Evolutionary conservation across 2,329 filamentous ascomycete genomes (phyloP).

Genomic region (Lasiodiplodia sp.): DNA sequence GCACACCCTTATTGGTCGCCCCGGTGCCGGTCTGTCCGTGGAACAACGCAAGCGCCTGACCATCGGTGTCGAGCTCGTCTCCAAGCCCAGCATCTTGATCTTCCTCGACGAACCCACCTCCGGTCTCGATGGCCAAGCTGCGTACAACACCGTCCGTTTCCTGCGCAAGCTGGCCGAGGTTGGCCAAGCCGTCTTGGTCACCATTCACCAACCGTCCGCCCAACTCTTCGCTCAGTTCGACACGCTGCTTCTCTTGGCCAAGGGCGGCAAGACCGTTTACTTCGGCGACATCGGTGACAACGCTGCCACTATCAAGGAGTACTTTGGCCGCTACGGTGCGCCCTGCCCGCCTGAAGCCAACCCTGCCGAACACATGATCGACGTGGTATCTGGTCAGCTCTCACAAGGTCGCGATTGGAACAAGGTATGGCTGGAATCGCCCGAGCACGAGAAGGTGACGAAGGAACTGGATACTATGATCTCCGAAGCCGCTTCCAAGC

Average conservation of each 20-base stretch:
- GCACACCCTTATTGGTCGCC: conserved; percentile 64
- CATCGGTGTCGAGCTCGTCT: conserved; percentile 64
- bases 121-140: conserved; percentile 73
- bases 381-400: conserved; percentile 58
- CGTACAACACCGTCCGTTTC: conserved; percentile 76
- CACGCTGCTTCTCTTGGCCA: conserved; percentile 74
- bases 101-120: conserved; percentile 80
- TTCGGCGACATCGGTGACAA: conserved; percentile 81
- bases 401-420: conserved; percentile 44
- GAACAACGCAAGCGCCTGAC: conserved; percentile 70
- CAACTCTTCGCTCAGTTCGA: conserved; percentile 85
- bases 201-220: conserved; percentile 85
- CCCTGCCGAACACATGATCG: conserved; percentile 78
- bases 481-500: conserved; percentile 46
- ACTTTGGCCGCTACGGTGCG: conserved; percentile 58
- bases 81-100: conserved; percentile 71
- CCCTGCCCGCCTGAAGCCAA: conserved; percentile 59
- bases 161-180: conserved; percentile 74
- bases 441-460: conserved; percentile 42
- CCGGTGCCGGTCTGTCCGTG: conserved; percentile 62
- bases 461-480: conserved; percentile 49
- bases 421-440: conserved; percentile 47
- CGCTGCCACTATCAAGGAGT: conserved; percentile 67
- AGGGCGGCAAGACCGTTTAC: conserved; percentile 80
- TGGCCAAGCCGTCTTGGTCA: conserved; percentile 84